Base-by-base conservation (phyloP, 768 basidiomycete genomes). In the Podaxis sp. region DNA sequence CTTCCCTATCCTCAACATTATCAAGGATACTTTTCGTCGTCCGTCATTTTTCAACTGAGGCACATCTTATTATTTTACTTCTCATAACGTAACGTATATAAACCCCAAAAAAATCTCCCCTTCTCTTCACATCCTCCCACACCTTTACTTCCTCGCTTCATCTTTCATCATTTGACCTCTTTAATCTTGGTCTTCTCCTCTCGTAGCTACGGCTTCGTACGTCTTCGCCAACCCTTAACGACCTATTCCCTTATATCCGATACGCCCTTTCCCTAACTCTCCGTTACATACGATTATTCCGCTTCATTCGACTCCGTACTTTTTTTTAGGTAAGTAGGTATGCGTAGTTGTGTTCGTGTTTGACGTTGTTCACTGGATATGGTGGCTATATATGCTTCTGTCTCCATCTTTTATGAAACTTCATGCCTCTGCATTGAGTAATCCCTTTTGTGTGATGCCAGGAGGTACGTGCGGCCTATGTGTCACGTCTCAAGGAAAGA, bases 321-420 rank as follows among this genome's bases (percentile, higher is more conserved):
- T 71, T 67, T 71, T 62, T 46, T 65, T 80, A 80, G 74, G 80
- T 80, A 80, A 79, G 80, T 84, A 82, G 77, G 73, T 75, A 75
- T 76, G 77, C 74, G 69, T 66, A 57, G 63, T 68, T 60, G 63
- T 67, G 59, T 64, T 71, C 63, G 68, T 66, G 68, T 71, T 64
- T 57, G 56, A 67, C 64, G 66, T 70, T 62, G 57, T 63, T 70
- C 63, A 61, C 65, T 66, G 69, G 70, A 70, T 72, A 70, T 74
- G 67, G 72, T 70, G 69, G 69, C 73, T 67, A 65, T 59, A 70
- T 68, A 76, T 74, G 73, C 70, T 69, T 70, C 70, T 72, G 63
- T 74, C 66, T 68, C 56, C 49, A 39, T 66, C 59, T 39, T 56
- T 22, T 48, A 48, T 52, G 52, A 57, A 44, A 42, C 19, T 46